Evolutionary conservation across 306 rosid genomes (phyloP).

Genomic region (Quercus rubra): DNA sequence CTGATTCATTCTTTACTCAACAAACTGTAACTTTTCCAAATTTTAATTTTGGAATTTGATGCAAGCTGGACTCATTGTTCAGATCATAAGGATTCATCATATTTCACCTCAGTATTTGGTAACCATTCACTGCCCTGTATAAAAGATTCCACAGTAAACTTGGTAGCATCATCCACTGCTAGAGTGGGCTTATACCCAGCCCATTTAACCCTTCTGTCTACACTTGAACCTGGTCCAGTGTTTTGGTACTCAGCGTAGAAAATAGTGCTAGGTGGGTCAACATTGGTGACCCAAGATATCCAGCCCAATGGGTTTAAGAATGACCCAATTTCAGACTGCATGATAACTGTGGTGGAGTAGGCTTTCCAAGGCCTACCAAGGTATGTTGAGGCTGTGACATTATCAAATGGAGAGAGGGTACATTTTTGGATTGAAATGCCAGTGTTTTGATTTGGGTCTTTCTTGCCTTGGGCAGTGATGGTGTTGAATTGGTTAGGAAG

Average conservation of each 20-base stretch:
- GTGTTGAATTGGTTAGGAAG: conserved; percentile 47
- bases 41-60: not conserved
- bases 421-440: conserved; percentile 81
- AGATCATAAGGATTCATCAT: conserved; percentile 46
- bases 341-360: conserved; percentile 64
- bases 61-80: not conserved
- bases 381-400: conserved; percentile 54
- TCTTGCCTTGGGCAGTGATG: conserved; percentile 93
- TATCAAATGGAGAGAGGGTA: conserved; percentile 25
- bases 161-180: conserved; percentile 35
- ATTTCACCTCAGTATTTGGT: conserved; percentile 43
- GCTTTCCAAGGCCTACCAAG: conserved; percentile 96
- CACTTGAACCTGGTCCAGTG: conserved; percentile 57
- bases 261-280: conserved; percentile 59
- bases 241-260: conserved; percentile 74
- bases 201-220: conserved; percentile 64
- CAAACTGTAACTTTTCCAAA: no score
- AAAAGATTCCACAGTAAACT: conserved; percentile 53
- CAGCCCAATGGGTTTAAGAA: conserved; percentile 71
- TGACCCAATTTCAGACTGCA: conserved; percentile 56
- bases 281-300: conserved; percentile 54
- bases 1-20: not conserved
- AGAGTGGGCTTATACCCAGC: conserved; percentile 61
- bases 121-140: conserved; percentile 79
- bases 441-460: conserved; percentile 69